A percentile compares a stretch with the other conserved stretches of the same genome.
Evolutionary conservation across 306 rosid genomes (phyloP).

Genomic region (Sophora flavescens): DNA sequence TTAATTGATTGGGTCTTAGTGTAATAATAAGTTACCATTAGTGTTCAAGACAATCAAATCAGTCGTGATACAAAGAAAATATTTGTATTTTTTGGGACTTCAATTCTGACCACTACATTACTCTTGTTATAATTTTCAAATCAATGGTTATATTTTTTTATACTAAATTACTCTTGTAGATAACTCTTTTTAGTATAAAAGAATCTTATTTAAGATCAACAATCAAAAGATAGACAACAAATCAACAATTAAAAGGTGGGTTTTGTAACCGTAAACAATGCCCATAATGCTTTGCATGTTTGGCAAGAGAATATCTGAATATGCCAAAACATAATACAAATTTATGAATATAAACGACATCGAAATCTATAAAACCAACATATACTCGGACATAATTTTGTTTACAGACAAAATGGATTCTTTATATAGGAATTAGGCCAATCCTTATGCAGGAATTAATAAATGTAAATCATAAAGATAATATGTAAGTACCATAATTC

Average conservation of each 20-base stretch:
- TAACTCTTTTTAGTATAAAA: too few relatives aligned
- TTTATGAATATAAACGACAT: too few relatives aligned
- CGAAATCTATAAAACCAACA: too few relatives aligned
- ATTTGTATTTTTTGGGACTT: background rate
- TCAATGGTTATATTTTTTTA: background rate
- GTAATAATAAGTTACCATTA: background rate
- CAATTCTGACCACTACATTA: background rate
- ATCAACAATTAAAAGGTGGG: background rate
- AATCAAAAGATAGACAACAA: too few relatives aligned
- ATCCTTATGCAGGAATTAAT: background rate
- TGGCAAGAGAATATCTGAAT: too few relatives aligned
- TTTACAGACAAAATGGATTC: background rate
- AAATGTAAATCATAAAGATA: background rate
- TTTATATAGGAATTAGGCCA: background rate
- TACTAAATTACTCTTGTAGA: background rate
- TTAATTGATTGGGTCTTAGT: background rate
- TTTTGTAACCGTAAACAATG: background rate
- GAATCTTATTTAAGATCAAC: background rate
- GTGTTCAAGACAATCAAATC: background rate
- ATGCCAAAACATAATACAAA: too few relatives aligned
- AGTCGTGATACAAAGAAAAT: background rate
- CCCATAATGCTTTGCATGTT: background rate
- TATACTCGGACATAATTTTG: too few relatives aligned
- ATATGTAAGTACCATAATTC: background rate
- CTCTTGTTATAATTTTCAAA: background rate